phyloP scores from a whole-genome alignment of 495 filamentous ascomycete species.

The Oidiodendron maius region DNA sequence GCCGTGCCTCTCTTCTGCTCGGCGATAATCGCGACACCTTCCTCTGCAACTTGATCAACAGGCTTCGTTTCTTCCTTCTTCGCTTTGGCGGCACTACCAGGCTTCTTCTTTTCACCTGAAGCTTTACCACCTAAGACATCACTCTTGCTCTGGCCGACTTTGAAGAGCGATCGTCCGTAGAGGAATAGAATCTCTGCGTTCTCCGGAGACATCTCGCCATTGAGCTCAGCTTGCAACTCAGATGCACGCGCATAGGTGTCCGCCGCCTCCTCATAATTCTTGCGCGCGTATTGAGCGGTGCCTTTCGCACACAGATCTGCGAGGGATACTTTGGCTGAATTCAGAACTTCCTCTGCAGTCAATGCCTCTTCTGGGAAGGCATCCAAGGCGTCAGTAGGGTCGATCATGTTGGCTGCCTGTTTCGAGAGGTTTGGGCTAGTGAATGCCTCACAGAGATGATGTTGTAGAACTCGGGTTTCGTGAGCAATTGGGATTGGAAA shows the following conservation, averaged over 20 bases:
- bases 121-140: slow-evolving; percentile 87
- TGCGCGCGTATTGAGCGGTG: slow-evolving; percentile 65
- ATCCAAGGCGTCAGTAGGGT: slow-evolving; percentile 17
- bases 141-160: slow-evolving; percentile 87
- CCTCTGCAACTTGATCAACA: slow-evolving; percentile 33
- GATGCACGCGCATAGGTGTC: slow-evolving; percentile 85
- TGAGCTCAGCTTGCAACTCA: slow-evolving; percentile 82
- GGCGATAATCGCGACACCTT: slow-evolving; percentile 29
- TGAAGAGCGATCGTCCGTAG: slow-evolving; percentile 89
- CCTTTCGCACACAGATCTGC: slow-evolving; percentile 51
- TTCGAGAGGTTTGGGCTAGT: neutral
- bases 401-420: slow-evolving; percentile 15
- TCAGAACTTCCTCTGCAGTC: slow-evolving; percentile 14
- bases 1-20: slow-evolving; percentile 28
- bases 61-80: slow-evolving; percentile 23
- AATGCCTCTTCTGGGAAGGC: slow-evolving; percentile 3
- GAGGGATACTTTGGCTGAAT: slow-evolving; percentile 44
- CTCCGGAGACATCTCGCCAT: slow-evolving; percentile 82
- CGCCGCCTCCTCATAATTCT: slow-evolving; percentile 76
- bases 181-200: slow-evolving; percentile 91
- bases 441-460: neutral
- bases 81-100: slow-evolving; percentile 29
- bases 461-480: slow-evolving; percentile 6
- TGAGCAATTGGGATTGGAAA: neutral
- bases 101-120: slow-evolving; percentile 45